phyloP scores from a whole-genome alignment of 2,329 filamentous ascomycete genomes.

The Cadophora malorum region DNA sequence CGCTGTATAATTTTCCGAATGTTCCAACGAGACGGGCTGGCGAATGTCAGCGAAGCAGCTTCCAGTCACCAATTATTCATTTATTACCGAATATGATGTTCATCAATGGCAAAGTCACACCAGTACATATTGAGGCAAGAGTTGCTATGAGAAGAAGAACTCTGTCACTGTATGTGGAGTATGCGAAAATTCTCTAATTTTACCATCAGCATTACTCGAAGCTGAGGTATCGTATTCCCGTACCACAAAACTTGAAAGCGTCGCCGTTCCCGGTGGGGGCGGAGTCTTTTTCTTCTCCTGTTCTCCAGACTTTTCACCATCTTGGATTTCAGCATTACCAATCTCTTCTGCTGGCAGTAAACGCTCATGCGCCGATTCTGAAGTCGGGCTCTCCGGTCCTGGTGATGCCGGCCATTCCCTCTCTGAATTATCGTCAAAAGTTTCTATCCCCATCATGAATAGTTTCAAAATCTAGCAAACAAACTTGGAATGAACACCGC shows the following conservation, averaged over 20 bases:
- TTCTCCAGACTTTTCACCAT: not conserved
- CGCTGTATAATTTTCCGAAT: conserved; percentile 53
- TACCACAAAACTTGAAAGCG: conserved; percentile 39
- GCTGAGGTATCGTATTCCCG: not conserved
- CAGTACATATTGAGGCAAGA: conserved; percentile 38
- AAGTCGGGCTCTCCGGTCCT: conserved; percentile 4
- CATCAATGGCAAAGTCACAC: conserved; percentile 61
- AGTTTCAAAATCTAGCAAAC: conserved; percentile 14
- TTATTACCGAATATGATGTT: conserved; percentile 62
- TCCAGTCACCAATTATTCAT: too few species aligned
- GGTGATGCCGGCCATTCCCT: conserved; percentile 7
- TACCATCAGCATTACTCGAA: conserved; percentile 10
- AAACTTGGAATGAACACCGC: not conserved
- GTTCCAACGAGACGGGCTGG: conserved; percentile 48
- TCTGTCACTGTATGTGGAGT: conserved; percentile 38
- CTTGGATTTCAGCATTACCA: not conserved
- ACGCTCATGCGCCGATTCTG: conserved; percentile 18
- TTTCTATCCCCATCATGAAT: conserved; percentile 10
- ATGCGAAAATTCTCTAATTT: conserved; percentile 41
- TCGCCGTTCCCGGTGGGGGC: conserved; percentile 6
- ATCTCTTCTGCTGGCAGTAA: conserved; percentile 14
- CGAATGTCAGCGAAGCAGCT: not conserved
- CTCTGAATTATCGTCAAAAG: not conserved
- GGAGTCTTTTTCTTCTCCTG: not conserved
- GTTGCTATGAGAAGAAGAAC: conserved; percentile 34